Percentiles rank a stretch among this genome's conserved stretches.
Conservation (phyloP, 2,329 filamentous ascomycete species). For the Pyricularia grisea region DNA sequence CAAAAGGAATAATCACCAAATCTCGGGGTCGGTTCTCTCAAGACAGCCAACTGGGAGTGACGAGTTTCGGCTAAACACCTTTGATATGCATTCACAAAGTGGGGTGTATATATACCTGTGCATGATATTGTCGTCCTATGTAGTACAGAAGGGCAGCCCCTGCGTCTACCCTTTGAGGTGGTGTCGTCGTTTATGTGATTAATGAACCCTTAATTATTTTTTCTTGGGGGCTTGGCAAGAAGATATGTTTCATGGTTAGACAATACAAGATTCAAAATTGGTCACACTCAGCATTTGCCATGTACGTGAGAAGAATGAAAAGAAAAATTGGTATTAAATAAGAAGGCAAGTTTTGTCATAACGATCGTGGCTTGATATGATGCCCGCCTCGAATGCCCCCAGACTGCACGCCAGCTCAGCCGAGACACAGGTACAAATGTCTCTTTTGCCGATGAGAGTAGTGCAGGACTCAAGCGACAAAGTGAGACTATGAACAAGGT, state of each 20-base stretch:
- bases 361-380: background rate
- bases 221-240: background rate
- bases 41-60: background rate
- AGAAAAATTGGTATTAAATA: background rate
- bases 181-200: background rate
- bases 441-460: background rate
- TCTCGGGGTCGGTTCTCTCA: background rate
- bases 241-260: background rate
- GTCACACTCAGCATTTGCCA: background rate
- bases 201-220: background rate
- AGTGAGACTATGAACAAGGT: background rate
- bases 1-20: background rate
- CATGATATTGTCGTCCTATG: background rate
- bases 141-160: background rate
- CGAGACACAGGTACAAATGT: background rate
- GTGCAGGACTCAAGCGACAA: background rate
- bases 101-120: background rate
- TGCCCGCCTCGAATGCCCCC: background rate
- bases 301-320: background rate
- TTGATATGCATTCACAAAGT: background rate
- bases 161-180: background rate
- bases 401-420: background rate
- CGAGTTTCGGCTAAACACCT: background rate
- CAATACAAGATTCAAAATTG: background rate
- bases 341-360: background rate